Evolutionary conservation across 345 rosid genomes (phyloP).

Genomic region (Excoecaria cochinchinensis): DNA sequence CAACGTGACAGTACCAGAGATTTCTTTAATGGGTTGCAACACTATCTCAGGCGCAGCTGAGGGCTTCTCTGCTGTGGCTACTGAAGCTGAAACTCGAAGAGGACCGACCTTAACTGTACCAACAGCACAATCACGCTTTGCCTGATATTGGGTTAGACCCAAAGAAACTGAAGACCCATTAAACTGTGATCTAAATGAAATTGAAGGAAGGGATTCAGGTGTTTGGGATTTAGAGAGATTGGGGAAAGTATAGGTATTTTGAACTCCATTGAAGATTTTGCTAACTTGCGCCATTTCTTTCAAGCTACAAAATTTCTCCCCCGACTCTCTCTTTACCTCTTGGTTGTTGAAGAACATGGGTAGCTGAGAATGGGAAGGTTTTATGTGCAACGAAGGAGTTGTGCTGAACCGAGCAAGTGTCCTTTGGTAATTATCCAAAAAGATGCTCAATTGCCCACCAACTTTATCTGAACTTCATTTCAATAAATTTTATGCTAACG

Average conservation of each 20-base stretch:
- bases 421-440: not conserved
- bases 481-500: not conserved
- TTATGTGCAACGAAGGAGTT: not conserved
- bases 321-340: too few species aligned
- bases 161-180: conserved; percentile 31
- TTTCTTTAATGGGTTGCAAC: conserved; percentile 77
- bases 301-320: not conserved
- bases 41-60: conserved; percentile 67
- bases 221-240: conserved; percentile 31
- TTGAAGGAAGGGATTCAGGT: conserved; percentile 25
- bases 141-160: conserved; percentile 32
- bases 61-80: conserved; percentile 62
- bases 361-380: not conserved
- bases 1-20: conserved; percentile 72
- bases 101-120: conserved; percentile 19
- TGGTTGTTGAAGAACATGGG: not conserved
- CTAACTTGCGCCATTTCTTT: conserved; percentile 61
- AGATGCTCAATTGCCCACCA: not conserved
- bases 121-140: not conserved
- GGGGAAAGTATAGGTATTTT: conserved; percentile 26
- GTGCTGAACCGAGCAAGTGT: not conserved
- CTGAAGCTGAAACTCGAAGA: conserved; percentile 49
- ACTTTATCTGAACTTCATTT: not conserved
- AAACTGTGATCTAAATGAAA: conserved; percentile 45
- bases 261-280: conserved; percentile 48